Percentiles rank a stretch among this genome's conserved stretches.
phyloP scores from a whole-genome alignment of 1,284 basidiomycete genomes.

The Tylopilus sp. region DNA sequence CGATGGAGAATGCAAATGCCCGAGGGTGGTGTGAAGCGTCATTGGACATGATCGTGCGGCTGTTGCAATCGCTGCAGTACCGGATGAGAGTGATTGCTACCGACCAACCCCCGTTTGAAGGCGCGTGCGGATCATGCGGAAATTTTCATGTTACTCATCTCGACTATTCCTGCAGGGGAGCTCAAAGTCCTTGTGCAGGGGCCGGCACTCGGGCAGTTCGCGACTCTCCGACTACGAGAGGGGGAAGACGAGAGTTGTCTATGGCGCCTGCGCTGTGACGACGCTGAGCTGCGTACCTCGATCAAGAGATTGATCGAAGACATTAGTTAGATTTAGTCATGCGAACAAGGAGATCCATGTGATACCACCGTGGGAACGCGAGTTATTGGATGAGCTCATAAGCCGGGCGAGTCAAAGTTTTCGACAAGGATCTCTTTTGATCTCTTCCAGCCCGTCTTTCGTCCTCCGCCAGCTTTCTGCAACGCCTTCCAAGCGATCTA shows the following conservation, averaged over 20 bases:
- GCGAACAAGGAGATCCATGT: not conserved
- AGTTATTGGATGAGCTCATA: not conserved
- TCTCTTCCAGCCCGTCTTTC: conserved; percentile 22
- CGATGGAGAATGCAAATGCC: conserved; percentile 43
- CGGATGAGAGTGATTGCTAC: conserved; percentile 51
- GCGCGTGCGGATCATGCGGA: conserved; percentile 34
- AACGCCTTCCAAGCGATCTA: conserved; percentile 40
- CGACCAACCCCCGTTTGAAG: conserved; percentile 59
- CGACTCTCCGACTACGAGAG: conserved; percentile 56
- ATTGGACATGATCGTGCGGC: conserved; percentile 50
- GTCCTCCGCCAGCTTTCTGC: conserved; percentile 6
- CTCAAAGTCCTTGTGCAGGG: conserved; percentile 55
- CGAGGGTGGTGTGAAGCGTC: conserved; percentile 67
- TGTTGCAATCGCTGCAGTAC: conserved; percentile 49
- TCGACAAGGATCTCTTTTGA: conserved; percentile 24
- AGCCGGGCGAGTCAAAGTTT: conserved; percentile 7
- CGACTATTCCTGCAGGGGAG: conserved; percentile 48
- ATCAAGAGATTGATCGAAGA: conserved; percentile 42
- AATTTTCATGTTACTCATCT: not conserved
- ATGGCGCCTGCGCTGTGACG: conserved; percentile 64
- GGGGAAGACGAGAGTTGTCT: conserved; percentile 70
- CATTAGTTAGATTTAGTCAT: not conserved
- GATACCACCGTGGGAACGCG: not conserved
- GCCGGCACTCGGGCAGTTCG: conserved; percentile 26
- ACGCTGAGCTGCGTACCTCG: conserved; percentile 38